phyloP scores from a whole-genome alignment of 2,329 filamentous ascomycete genomes.

The Verticillium tricorpus region DNA sequence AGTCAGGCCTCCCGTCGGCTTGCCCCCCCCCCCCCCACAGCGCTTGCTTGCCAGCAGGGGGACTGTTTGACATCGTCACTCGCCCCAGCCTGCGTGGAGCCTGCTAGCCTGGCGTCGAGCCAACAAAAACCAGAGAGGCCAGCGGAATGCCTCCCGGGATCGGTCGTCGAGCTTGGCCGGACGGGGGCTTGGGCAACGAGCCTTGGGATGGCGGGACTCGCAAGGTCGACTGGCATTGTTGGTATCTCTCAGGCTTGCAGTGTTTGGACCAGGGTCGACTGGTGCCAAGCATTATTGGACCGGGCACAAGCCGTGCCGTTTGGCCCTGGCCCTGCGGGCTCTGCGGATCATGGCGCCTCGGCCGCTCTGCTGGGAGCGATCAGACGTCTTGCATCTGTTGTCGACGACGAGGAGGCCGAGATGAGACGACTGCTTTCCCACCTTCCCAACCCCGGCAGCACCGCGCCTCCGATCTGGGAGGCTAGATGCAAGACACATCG shows the following conservation, averaged over 20 bases:
- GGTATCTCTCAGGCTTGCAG: conserved; percentile 3
- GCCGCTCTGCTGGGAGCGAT: conserved; percentile 10
- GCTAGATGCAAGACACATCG: background rate
- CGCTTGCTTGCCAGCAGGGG: background rate
- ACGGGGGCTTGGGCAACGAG: conserved; percentile 6
- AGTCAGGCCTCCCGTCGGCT: background rate
- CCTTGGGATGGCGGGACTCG: conserved; percentile 1
- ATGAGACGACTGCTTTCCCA: background rate
- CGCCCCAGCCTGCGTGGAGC: background rate
- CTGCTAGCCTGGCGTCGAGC: background rate
- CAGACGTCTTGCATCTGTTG: conserved; percentile 4
- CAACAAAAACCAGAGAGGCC: background rate
- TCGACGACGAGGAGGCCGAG: conserved; percentile 1
- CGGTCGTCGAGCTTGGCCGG: conserved; percentile 1
- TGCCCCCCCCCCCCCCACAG: background rate
- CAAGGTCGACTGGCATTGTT: background rate
- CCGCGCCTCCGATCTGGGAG: background rate
- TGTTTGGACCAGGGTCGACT: conserved; percentile 9
- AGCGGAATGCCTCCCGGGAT: conserved; percentile 1
- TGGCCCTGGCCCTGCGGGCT: conserved; percentile 6
- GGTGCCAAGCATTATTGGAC: conserved; percentile 10
- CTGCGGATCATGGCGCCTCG: conserved; percentile 11
- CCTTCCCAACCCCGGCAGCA: background rate
- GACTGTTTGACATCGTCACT: background rate
- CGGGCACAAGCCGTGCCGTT: conserved; percentile 9